Conservation (phyloP, 202 grass and related monocot genomes). For the Schoenoplectus tabernaemontani region DNA sequence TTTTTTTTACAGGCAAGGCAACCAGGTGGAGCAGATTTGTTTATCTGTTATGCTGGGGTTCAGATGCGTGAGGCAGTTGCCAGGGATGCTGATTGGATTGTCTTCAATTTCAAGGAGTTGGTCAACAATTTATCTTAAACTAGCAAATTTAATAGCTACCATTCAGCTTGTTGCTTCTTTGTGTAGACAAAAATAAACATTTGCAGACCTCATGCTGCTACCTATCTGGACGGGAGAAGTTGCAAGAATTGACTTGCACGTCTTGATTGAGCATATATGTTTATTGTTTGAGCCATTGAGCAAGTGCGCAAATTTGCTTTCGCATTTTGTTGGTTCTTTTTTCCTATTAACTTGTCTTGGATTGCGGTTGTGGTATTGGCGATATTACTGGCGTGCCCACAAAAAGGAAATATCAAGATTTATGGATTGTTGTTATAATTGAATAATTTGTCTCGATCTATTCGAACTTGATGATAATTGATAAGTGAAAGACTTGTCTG, state of each 20-base stretch:
- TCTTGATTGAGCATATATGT: slow-evolving; percentile 11
- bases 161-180: background rate
- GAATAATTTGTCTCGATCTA: background rate
- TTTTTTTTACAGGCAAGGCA: slow-evolving; percentile 45
- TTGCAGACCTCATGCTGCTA: background rate
- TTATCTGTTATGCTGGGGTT: slow-evolving; percentile 76
- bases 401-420: slow-evolving; percentile 2
- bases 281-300: background rate
- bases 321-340: too few relatives aligned
- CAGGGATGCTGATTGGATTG: slow-evolving; percentile 61
- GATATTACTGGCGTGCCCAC: background rate
- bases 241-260: background rate
- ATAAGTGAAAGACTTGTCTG: too few relatives aligned
- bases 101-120: slow-evolving; percentile 70
- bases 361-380: background rate
- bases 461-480: background rate
- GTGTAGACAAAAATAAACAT: background rate
- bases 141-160: background rate
- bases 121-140: slow-evolving; percentile 39
- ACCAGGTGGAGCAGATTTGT: slow-evolving; percentile 60
- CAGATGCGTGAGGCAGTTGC: slow-evolving; percentile 76
- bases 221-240: background rate
- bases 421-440: background rate
- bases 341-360: background rate
- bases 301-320: background rate